Conservation (phyloP, 2,329 filamentous ascomycete species). For the Arthrobotrys conoides region DNA sequence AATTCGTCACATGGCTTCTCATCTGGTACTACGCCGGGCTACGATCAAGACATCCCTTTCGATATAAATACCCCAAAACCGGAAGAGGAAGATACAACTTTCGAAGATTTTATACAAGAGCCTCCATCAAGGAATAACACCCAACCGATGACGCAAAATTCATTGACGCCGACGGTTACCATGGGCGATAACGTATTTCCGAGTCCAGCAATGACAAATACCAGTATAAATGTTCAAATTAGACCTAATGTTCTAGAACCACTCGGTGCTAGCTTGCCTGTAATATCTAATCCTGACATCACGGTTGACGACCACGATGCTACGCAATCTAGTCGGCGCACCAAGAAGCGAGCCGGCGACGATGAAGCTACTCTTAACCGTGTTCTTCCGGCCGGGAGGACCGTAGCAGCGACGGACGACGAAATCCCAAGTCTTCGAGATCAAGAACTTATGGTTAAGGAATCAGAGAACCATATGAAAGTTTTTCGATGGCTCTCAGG, state of each 20-base stretch:
- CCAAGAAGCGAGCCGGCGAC: constrained; percentile 36
- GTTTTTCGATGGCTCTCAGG: constrained; percentile 58
- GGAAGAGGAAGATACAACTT: constrained; percentile 44
- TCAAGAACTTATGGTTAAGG: constrained; percentile 49
- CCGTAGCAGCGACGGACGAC: constrained; percentile 30
- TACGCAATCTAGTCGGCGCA: constrained; percentile 36
- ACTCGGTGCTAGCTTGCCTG: constrained; percentile 6
- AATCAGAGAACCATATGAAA: constrained; percentile 59
- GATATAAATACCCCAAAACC: constrained; percentile 54
- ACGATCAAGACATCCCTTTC: constrained; percentile 56
- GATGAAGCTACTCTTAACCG: constrained; percentile 46
- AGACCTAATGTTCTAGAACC: constrained; percentile 21
- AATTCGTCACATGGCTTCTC: constrained; percentile 57
- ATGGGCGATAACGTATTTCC: constrained; percentile 41
- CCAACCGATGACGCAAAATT: constrained; percentile 27
- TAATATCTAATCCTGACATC: constrained; percentile 47
- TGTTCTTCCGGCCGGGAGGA: constrained; percentile 42
- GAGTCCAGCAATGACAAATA: constrained; percentile 53
- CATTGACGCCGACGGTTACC: constrained; percentile 16
- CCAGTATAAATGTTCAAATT: constrained; percentile 30
- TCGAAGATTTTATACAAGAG: constrained; percentile 45
- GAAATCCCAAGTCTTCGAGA: constrained; percentile 56
- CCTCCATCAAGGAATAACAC: constrained; percentile 28
- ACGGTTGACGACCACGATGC: constrained; percentile 59
- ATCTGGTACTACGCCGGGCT: constrained; percentile 54